Conservation (phyloP, 2,329 filamentous ascomycete genomes). For the Phaeosphaeriaceae sp. region DNA sequence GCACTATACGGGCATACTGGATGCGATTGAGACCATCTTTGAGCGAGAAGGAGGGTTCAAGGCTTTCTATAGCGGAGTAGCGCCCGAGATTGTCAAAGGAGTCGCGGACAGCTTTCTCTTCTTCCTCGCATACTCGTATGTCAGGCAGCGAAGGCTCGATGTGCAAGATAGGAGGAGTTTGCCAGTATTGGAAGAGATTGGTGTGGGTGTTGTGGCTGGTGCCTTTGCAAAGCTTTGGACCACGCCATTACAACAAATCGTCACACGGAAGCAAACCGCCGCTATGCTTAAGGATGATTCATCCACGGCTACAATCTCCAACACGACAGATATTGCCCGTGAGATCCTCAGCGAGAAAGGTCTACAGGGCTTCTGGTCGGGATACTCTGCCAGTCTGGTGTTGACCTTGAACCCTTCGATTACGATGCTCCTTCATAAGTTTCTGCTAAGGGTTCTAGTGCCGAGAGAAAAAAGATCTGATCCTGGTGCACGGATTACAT, state of each 20-base stretch:
- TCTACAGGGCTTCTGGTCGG: slow-evolving; percentile 80
- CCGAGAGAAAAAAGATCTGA: slow-evolving; percentile 59
- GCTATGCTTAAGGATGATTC: slow-evolving; percentile 55
- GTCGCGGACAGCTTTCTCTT: slow-evolving; percentile 80
- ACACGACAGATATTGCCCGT: slow-evolving; percentile 63
- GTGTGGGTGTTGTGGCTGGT: slow-evolving; percentile 75
- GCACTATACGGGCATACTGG: slow-evolving; percentile 69
- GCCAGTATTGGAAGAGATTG: slow-evolving; percentile 73
- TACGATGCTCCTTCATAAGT: slow-evolving; percentile 82
- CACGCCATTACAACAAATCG: slow-evolving; percentile 80
- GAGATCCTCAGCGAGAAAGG: slow-evolving; percentile 74
- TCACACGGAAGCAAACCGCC: slow-evolving; percentile 80
- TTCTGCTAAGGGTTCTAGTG: slow-evolving; percentile 68
- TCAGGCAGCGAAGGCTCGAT: slow-evolving; percentile 54
- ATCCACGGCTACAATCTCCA: slow-evolving; percentile 36
- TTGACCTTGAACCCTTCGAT: slow-evolving; percentile 85
- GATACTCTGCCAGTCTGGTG: slow-evolving; percentile 80
- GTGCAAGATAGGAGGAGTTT: slow-evolving; percentile 51
- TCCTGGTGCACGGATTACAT: slow-evolving; percentile 62
- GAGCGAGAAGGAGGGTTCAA: slow-evolving; percentile 70
- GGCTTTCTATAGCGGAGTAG: slow-evolving; percentile 67
- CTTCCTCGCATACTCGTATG: slow-evolving; percentile 77
- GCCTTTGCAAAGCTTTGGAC: slow-evolving; percentile 77
- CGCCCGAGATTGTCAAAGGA: slow-evolving; percentile 53
- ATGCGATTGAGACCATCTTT: slow-evolving; percentile 75